Percentiles rank a stretch among this genome's conserved stretches.
Evolutionary conservation across 441 rosid species (phyloP).

Genomic region (Cnidoscolus chayamansa): DNA sequence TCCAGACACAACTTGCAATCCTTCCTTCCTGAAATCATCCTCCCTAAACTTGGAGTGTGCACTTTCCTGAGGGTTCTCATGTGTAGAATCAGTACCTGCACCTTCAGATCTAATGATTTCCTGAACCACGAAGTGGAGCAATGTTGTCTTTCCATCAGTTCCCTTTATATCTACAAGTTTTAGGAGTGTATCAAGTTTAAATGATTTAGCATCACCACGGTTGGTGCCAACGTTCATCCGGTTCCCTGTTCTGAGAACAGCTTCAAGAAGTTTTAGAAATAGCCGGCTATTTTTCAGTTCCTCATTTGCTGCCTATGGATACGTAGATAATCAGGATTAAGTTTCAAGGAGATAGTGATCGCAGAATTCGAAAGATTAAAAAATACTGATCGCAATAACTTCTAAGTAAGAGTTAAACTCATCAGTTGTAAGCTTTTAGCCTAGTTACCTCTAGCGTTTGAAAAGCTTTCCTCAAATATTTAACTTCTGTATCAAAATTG

Average conservation of each 20-base stretch:
- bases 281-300: slow-evolving; percentile 85
- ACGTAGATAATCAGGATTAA: slow-evolving; percentile 9
- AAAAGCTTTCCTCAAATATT: slow-evolving; percentile 78
- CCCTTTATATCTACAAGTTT: slow-evolving; percentile 98
- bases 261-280: slow-evolving; percentile 88
- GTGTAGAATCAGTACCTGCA: slow-evolving; percentile 37
- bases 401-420: slow-evolving; percentile 1
- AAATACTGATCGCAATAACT: background rate
- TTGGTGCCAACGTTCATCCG: slow-evolving; percentile 96
- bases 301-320: slow-evolving; percentile 68
- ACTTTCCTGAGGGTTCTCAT: slow-evolving; percentile 37
- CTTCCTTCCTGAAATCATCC: slow-evolving; percentile 78
- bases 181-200: slow-evolving; percentile 88
- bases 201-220: slow-evolving; percentile 94
- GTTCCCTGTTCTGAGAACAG: slow-evolving; percentile 90
- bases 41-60: slow-evolving; percentile 34
- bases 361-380: background rate
- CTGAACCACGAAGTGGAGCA: slow-evolving; percentile 97
- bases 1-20: slow-evolving; percentile 84
- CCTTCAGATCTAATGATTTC: slow-evolving; percentile 87
- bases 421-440: background rate
- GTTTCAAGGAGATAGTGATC: slow-evolving; percentile 3
- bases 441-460: slow-evolving; percentile 79
- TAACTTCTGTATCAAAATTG: slow-evolving; percentile 85
- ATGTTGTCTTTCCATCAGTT: slow-evolving; percentile 91